Evolutionary conservation across 1,284 basidiomycete species (phyloP), one percentile per base, ranked within the genome.

Genomic region (Sutorius eximius): DNA sequence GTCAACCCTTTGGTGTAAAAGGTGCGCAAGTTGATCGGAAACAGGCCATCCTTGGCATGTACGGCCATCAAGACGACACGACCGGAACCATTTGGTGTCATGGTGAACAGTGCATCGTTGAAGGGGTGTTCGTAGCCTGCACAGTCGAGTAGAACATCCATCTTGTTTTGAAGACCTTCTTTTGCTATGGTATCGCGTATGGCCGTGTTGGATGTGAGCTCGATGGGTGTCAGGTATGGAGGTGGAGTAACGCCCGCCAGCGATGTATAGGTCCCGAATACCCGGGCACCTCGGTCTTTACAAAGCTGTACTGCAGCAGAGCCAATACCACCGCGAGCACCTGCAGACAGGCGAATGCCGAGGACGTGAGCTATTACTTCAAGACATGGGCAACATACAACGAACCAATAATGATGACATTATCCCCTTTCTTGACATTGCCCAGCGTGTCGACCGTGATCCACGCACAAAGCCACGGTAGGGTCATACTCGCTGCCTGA

Each of bases 401-500:
- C 56, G 11, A 13, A 71, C 70, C 68, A 29, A 70, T 64, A 52
- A 70, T 73, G 45, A 70, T 30, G 8, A 73, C 68, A 37, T 71
- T 71, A 29, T 70, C 69, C 12, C 67, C 70, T 27, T 61, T n/a
- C 47, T 71, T 71, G 45, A 73, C 64, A 9, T 64, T 53, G 22
- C 69, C 70, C 9, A 73, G 70, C 10, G 61, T 71, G 13, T 73
- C 55, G 13, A 70, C 68, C 2, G 70, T 71, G 56, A 73, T 73
- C 71, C 71, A 70, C 8, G 71, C 71, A 49, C 69, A 70, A n/a
- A 72, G 59, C 71, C 71, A 73, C 0, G 64, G 61, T 8, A 70
- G 69, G 0, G 69, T 69, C 60, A 70, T 70, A 42, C 69, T 72
- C n/a, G 65, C 69, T 8, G 70, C 71, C 36, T 62, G 47, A 20